Evolutionary conservation across 345 rosid species (phyloP).

Genomic region (Sisymbrium irio): DNA sequence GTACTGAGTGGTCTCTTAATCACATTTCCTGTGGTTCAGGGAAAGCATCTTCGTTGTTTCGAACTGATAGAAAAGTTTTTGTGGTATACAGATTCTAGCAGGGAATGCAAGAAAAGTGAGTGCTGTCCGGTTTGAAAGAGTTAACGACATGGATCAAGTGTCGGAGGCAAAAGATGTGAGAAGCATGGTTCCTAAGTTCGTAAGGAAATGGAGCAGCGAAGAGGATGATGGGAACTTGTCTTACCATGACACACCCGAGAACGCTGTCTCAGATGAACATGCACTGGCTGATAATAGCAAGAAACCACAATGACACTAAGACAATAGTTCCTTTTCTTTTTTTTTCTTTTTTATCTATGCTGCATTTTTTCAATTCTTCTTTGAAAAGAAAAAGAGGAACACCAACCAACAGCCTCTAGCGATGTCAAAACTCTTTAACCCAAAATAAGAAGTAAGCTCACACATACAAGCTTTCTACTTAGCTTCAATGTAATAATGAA

Average conservation of each 20-base stretch:
- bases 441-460: slow-evolving; percentile 14
- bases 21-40: not conserved
- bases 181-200: slow-evolving; percentile 66
- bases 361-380: slow-evolving; percentile 22
- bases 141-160: slow-evolving; percentile 49
- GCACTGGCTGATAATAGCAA: slow-evolving; percentile 48
- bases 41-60: not conserved
- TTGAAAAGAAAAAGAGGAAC: slow-evolving; percentile 24
- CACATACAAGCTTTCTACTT: slow-evolving; percentile 23
- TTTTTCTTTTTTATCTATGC: not conserved
- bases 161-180: slow-evolving; percentile 63
- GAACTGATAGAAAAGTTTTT: slow-evolving; percentile 12
- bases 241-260: slow-evolving; percentile 37
- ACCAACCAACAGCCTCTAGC: not conserved
- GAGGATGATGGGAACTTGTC: slow-evolving; percentile 53
- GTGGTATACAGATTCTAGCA: slow-evolving; percentile 67
- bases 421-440: slow-evolving; percentile 1
- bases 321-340: not conserved
- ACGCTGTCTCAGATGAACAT: slow-evolving; percentile 44
- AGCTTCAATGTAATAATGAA: slow-evolving; percentile 10
- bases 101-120: slow-evolving; percentile 98
- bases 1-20: slow-evolving; percentile 34
- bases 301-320: slow-evolving; percentile 26
- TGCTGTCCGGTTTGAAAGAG: slow-evolving; percentile 80
- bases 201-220: slow-evolving; percentile 75